A percentile compares a stretch with the other conserved stretches of the same genome.
Evolutionary conservation across 129 eudicot species (phyloP).

Genomic region (Deinandra increscens): DNA sequence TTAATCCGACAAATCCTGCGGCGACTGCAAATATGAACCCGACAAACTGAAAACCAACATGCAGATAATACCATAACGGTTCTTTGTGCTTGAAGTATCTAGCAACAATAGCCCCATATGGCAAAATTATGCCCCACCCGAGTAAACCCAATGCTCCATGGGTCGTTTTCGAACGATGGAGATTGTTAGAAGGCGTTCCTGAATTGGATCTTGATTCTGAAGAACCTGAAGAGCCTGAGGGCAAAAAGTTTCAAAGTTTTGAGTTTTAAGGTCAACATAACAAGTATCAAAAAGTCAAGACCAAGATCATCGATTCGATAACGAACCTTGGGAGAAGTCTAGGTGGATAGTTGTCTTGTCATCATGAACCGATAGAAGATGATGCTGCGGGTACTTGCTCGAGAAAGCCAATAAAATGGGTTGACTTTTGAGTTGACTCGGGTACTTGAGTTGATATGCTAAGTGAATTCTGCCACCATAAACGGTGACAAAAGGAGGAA

Average conservation of each 20-base stretch:
- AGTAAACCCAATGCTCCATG: slow-evolving; percentile 77
- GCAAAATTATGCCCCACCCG: slow-evolving; percentile 83
- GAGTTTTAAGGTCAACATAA: neutral
- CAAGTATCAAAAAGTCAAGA: neutral
- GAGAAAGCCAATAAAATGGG: slow-evolving; percentile 66
- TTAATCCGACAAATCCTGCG: slow-evolving; percentile 61
- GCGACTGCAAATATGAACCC: slow-evolving; percentile 71
- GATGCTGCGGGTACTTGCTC: slow-evolving; percentile 56
- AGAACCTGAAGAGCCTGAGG: slow-evolving; percentile 35
- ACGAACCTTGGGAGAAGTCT: slow-evolving; percentile 77
- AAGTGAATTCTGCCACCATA: slow-evolving; percentile 63
- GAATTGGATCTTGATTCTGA: slow-evolving; percentile 30
- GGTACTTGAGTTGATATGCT: slow-evolving; percentile 71
- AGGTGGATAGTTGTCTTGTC: slow-evolving; percentile 62
- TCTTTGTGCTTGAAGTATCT: slow-evolving; percentile 70
- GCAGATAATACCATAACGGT: slow-evolving; percentile 76
- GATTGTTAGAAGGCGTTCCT: slow-evolving; percentile 28
- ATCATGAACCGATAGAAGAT: slow-evolving; percentile 61
- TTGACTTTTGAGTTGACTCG: slow-evolving; percentile 46
- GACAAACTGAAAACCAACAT: slow-evolving; percentile 55
- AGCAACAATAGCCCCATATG: slow-evolving; percentile 76
- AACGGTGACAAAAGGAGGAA: slow-evolving; percentile 67
- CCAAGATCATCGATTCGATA: neutral
- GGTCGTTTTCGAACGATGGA: slow-evolving; percentile 39
- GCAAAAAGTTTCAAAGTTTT: neutral